Evolutionary conservation across 768 basidiomycete species (phyloP).

Genomic region (Mycena galopus): DNA sequence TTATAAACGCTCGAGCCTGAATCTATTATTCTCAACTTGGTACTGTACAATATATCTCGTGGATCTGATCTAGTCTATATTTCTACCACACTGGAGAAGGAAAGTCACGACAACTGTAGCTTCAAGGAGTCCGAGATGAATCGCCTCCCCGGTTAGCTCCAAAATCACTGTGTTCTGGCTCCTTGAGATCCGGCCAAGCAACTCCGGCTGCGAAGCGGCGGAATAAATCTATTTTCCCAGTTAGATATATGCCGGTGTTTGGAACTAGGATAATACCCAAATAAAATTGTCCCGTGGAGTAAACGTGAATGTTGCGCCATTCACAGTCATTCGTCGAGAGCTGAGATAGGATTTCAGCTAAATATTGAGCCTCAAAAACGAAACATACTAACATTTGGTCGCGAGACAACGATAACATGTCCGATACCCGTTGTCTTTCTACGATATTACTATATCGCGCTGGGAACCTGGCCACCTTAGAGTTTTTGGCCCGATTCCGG

Average conservation of each 20-base stretch:
- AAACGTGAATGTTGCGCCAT: constrained; percentile 20
- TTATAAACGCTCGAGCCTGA: too few relatives aligned
- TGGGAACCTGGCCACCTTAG: too few relatives aligned
- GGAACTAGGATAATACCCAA: constrained; percentile 39
- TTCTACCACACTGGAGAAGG: constrained; percentile 60
- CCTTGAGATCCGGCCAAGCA: constrained; percentile 55
- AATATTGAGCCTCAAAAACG: background rate
- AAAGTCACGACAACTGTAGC: constrained; percentile 58
- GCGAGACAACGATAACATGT: constrained; percentile 56
- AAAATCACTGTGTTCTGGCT: constrained; percentile 48
- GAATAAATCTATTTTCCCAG: constrained; percentile 15
- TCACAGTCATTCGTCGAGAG: constrained; percentile 23
- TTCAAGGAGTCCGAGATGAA: constrained; percentile 60
- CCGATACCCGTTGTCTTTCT: constrained; percentile 48
- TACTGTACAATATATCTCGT: too few relatives aligned
- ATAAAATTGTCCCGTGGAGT: constrained; percentile 33
- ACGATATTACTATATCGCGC: too few relatives aligned
- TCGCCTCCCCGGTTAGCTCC: constrained; percentile 61
- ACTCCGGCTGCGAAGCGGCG: constrained; percentile 34
- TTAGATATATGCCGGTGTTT: background rate
- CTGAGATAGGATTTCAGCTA: background rate
- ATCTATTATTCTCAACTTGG: too few relatives aligned
- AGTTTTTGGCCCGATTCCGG: too few relatives aligned
- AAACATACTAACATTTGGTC: constrained; percentile 49
- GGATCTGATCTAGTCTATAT: constrained; percentile 52